Conservation (phyloP, 1,284 basidiomycete genomes). For the Sanghuangporus sanghuang region DNA sequence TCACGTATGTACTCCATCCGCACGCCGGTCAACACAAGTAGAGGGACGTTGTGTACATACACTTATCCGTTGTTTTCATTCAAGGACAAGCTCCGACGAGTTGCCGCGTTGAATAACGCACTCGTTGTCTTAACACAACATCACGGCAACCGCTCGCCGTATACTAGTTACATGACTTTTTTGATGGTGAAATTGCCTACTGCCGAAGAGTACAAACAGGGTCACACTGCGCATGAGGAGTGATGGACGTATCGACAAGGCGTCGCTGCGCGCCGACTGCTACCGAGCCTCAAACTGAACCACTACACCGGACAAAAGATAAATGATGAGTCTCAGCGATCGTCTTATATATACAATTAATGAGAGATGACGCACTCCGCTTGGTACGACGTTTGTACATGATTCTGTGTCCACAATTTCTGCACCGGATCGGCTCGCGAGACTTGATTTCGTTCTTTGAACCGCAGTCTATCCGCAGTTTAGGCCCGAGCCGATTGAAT, state of each 20-base stretch:
- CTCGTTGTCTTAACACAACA: not conserved
- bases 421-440: conserved; percentile 55
- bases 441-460: conserved; percentile 50
- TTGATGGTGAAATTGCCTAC: not conserved
- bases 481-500: not conserved
- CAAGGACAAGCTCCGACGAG: conserved; percentile 2
- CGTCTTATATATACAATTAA: not conserved
- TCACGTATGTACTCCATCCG: not conserved
- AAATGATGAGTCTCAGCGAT: conserved; percentile 1
- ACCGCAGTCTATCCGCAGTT: conserved; percentile 42
- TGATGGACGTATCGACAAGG: not conserved
- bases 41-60: not conserved
- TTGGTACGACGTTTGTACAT: conserved; percentile 66
- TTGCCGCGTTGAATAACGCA: not conserved
- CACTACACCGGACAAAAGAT: conserved; percentile 21
- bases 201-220: not conserved
- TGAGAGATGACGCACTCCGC: conserved; percentile 41
- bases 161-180: not conserved
- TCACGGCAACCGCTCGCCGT: not conserved
- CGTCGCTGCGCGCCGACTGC: not conserved
- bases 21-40: not conserved
- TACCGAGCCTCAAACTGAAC: conserved; percentile 38
- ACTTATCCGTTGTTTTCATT: not conserved
- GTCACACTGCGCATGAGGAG: not conserved
- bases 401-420: conserved; percentile 60